Base-by-base conservation (phyloP, 257 asterid genomes). In the Ophiorrhiza pumila region DNA sequence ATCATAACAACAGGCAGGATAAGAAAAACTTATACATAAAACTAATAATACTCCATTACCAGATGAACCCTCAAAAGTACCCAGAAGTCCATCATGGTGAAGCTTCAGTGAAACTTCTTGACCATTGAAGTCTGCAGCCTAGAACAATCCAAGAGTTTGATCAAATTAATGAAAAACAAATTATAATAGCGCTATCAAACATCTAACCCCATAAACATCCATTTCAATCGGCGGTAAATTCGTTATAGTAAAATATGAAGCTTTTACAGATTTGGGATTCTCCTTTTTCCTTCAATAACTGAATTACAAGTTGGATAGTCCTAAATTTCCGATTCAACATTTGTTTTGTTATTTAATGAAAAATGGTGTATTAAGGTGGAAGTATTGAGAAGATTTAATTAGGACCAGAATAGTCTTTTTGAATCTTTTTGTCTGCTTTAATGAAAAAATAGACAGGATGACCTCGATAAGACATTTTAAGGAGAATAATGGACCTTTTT, bases 121-220 rank as follows among this genome's bases (percentile, higher is more conserved):
- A 63, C 90, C 95, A 31, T 84, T 76, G 59, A 91, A 78, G 78
- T 85, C 90, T 34, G 86, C 76, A 77, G 82, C 58, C 96, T 90
- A 83, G 68, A 72, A 68, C 41, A n/a, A 81, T 41, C 55, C 61
- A 69, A 49, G n/a, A 76, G 49, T 27, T 59, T 35, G 58, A 68
- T 57, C 6, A 25, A 2, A 39, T 50, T 32, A 39, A 61, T 32
- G 9, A 25, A 42, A 15, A 46, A 46, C 68, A 7, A 12, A 39
- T 25, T 23, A 3, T 12, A 50, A 56, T n/a, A 65, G 8, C 17
- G 69, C 23, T 17, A 62, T 50, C n/a, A 50, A 20, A 39, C 20
- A 59, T 12, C 13, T 18, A 72, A 47, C 67, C 27, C 23, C 50
- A 75, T 58, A 37, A 5, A 69, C 7, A 29, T 60, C 37, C 31